Evolutionary conservation across 148 eudicot species (phyloP).

Genomic region (Cornus suecica): DNA sequence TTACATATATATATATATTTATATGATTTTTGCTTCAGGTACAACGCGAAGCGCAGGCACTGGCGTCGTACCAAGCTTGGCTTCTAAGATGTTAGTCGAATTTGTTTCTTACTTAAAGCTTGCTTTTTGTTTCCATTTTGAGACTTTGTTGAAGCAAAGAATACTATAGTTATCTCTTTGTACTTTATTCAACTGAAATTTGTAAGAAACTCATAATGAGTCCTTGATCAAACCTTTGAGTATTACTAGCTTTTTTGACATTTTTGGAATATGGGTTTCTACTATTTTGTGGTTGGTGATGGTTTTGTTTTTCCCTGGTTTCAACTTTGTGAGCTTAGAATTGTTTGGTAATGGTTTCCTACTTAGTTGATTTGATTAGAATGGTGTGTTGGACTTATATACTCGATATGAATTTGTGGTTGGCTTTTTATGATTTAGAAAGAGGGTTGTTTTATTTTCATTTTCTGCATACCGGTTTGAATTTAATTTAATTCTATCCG

Average conservation of each 20-base stretch:
- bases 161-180: neutral
- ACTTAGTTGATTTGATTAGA: too few relatives aligned
- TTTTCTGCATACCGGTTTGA: neutral
- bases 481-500: too few relatives aligned
- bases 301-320: neutral
- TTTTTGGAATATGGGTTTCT: neutral
- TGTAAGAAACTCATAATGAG: neutral
- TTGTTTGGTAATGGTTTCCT: neutral
- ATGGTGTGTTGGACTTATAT: too few relatives aligned
- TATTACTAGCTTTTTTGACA: neutral
- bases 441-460: too few relatives aligned
- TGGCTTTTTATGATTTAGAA: too few relatives aligned
- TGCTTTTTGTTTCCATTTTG: slow-evolving; percentile 1
- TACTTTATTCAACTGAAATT: neutral
- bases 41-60: slow-evolving; percentile 71
- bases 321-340: neutral
- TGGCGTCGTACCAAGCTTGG: slow-evolving; percentile 74
- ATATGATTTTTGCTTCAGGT: slow-evolving; percentile 22
- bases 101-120: neutral
- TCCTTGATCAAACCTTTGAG: neutral
- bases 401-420: too few relatives aligned
- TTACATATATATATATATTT: neutral
- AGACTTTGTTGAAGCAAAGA: neutral
- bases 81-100: slow-evolving; percentile 34
- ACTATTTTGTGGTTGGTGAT: neutral